Evolutionary conservation across 176 grass and related monocot species (phyloP).

Genomic region (Ampelocalamus luodianensis): DNA sequence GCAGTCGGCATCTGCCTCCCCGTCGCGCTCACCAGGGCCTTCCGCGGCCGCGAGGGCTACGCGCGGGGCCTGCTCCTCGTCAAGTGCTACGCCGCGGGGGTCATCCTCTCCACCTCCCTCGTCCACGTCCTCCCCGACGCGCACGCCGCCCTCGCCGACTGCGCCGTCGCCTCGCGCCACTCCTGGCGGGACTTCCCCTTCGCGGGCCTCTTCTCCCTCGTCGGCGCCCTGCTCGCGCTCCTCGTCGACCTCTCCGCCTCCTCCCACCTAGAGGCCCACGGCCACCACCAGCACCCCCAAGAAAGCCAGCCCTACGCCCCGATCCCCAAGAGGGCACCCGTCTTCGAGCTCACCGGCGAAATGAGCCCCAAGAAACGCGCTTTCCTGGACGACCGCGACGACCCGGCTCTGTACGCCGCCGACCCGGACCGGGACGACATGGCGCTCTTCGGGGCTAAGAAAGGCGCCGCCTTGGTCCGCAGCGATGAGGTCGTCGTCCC

Average conservation of each 20-base stretch:
- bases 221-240: conserved; percentile 89
- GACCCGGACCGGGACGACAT: conserved; percentile 51
- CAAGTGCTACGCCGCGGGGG: conserved; percentile 97
- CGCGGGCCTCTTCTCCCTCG: conserved; percentile 73
- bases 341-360: conserved; percentile 57
- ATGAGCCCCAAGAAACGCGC: conserved; percentile 59
- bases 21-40: conserved; percentile 71
- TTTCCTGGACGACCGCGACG: background rate
- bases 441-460: conserved; percentile 53
- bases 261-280: conserved; percentile 63
- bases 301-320: conserved; percentile 53
- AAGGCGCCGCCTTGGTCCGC: conserved; percentile 27
- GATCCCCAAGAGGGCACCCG: conserved; percentile 43
- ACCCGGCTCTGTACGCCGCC: background rate
- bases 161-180: conserved; percentile 64
- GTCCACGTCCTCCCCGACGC: conserved; percentile 98
- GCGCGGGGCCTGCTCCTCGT: conserved; percentile 73
- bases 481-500: conserved; percentile 39
- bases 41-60: conserved; percentile 60
- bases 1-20: conserved; percentile 82
- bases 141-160: conserved; percentile 69
- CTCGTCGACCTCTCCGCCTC: conserved; percentile 89
- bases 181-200: conserved; percentile 93
- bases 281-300: conserved; percentile 3
- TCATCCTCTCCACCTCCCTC: conserved; percentile 94